Evolutionary conservation across 768 basidiomycete species (phyloP), one percentile per base, ranked within the genome.

Genomic region (Agrocybe pediades): DNA sequence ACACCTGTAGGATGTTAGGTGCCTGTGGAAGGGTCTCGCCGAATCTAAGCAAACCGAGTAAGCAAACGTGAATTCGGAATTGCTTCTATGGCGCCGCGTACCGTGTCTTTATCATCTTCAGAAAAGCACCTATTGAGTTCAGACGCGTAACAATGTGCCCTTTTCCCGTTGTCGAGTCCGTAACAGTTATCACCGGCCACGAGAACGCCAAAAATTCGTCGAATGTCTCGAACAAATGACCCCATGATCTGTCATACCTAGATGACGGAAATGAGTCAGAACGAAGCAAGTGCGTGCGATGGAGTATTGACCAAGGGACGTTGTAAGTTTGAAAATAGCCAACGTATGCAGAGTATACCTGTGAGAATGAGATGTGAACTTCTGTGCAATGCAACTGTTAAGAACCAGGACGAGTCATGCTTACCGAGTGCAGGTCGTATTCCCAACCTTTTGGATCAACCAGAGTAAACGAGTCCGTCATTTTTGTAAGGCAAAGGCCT

Each of bases 21-120:
- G 86, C 82, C 53, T 83, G 75, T 11, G 87, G 85, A 17, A 93
- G 73, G 1, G 80, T 85, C 68, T 92, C 90, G 46, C 90, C 88
- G 61, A 86, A 92, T 66, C 90, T 87, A 52, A 16, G 19, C 52
- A 52, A 49, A n/a, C 45, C 49, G 49, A 27, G 41, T 49, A 36
- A 55, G 48, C 16, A 25, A 36, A 27, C 30, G 40, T 50, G 36
- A 26, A 54, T 39, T 19, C 27, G 29, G n/a, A 21, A 56, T 47
- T 46, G 39, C 50, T 36, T 49, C 25, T 13, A 50, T 40, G 26
- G 25, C 57, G 41, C 29, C 5, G 47, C 62, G 16, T 56, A 85
- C 88, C 90, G 80, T 2, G 87, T 89, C 71, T 89, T 89, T 62
- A 93, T 85, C 90, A 92, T 93, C 71, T 86, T 89, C 44, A 90